Evolutionary conservation across 345 rosid genomes (phyloP).

Genomic region (Gossypium bickii): DNA sequence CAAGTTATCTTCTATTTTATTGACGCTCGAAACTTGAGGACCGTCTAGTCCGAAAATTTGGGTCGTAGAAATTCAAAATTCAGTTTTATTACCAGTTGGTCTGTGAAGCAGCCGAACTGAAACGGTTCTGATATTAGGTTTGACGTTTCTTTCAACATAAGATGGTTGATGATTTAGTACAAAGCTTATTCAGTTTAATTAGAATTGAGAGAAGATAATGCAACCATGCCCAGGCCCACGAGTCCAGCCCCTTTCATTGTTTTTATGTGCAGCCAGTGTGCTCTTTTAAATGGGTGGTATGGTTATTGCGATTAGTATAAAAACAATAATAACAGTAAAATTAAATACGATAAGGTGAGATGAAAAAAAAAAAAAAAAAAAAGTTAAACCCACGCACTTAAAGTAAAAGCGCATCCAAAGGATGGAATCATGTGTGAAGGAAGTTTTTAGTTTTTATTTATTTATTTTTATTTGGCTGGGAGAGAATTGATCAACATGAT

Average conservation of each 20-base stretch:
- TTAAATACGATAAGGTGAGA: accelerated
- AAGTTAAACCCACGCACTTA: no score
- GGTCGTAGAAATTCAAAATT: neutral
- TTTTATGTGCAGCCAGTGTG: neutral
- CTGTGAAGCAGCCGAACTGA: neutral
- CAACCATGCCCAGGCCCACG: neutral
- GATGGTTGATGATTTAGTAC: neutral
- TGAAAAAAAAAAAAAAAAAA: accelerated
- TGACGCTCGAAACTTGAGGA: neutral
- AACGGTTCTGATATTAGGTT: neutral
- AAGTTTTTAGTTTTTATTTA: neutral
- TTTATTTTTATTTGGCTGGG: neutral
- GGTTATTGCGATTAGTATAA: no score
- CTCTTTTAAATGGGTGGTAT: no score
- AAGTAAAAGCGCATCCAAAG: no score
- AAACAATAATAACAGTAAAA: accelerated
- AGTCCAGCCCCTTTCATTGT: neutral
- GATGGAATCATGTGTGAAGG: neutral
- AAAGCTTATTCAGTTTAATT: neutral
- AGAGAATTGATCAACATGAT: neutral
- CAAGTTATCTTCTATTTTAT: neutral
- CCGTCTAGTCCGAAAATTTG: neutral
- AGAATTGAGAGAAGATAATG: neutral
- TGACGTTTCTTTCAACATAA: neutral
- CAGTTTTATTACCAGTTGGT: neutral